phyloP scores from a whole-genome alignment of 192 early-diverging fungal genomes.

The Geranomyces michiganensis region DNA sequence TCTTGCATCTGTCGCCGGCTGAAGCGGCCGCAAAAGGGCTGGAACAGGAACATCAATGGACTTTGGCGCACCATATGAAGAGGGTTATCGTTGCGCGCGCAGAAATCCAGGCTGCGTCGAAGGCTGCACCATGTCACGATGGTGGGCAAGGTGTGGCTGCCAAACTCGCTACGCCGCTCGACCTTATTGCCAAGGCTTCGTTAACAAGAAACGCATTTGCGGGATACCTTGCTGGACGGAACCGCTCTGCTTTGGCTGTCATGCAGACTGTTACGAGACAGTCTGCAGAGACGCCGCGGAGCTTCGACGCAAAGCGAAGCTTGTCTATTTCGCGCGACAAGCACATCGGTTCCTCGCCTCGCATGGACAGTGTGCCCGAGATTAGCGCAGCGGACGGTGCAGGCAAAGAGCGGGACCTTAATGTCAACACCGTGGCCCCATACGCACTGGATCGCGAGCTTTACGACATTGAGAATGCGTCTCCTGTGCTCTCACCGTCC shows the following conservation, averaged over 20 bases:
- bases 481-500: neutral
- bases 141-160: no score
- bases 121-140: neutral
- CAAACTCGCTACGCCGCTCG: neutral
- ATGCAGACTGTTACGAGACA: neutral
- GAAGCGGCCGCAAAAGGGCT: no score
- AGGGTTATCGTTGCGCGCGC: slow-evolving; percentile 13
- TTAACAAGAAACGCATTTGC: neutral
- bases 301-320: no score
- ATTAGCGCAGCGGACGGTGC: no score
- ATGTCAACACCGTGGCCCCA: no score
- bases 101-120: neutral
- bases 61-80: slow-evolving; percentile 14
- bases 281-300: no score
- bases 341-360: no score
- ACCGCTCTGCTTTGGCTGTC: neutral
- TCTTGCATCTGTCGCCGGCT: no score
- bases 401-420: no score
- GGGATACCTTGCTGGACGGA: slow-evolving; percentile 2
- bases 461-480: slow-evolving; percentile 15
- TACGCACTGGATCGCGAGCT: neutral
- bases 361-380: no score
- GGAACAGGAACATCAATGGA: neutral
- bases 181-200: neutral
- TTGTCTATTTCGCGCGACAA: no score